Evolutionary conservation across 2,329 filamentous ascomycete genomes (phyloP).

Genomic region (Botrytis pseudocinerea): DNA sequence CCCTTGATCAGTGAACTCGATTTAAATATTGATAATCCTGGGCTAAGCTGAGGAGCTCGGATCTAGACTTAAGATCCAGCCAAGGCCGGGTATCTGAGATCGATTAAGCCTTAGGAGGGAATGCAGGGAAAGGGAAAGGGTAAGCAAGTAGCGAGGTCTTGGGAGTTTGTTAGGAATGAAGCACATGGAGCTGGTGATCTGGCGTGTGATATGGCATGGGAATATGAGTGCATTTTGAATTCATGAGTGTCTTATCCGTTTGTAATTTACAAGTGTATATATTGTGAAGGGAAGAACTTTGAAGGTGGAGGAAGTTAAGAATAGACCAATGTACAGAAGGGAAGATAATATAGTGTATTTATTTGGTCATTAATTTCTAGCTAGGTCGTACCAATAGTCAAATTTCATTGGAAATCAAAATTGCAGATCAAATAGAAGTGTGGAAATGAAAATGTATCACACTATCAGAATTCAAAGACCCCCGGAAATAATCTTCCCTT

Average conservation of each 20-base stretch:
- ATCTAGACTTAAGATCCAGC: not conserved
- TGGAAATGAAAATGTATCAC: not conserved
- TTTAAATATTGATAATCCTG: not conserved
- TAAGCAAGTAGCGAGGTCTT: not conserved
- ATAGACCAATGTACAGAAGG: accelerated
- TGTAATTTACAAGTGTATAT: no score
- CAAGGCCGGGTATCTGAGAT: not conserved
- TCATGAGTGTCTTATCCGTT: no score
- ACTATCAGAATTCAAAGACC: not conserved
- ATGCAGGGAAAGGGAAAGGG: not conserved
- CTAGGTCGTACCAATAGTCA: not conserved
- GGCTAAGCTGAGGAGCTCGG: accelerated
- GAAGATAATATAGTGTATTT: not conserved
- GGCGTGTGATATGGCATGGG: no score
- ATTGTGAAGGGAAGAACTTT: no score
- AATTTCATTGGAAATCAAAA: not conserved
- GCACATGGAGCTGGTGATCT: no score
- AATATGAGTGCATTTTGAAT: no score
- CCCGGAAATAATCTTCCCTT: not conserved
- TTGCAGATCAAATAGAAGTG: not conserved
- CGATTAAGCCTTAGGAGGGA: not conserved
- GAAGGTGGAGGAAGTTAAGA: not conserved
- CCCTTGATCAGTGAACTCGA: accelerated
- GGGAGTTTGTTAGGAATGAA: not conserved
- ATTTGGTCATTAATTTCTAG: not conserved